These are phyloP conservation scores for Tillandsia leiboldiana DNA, from an alignment of 176 grass and related monocot genomes.

Conservation along the genomic window DNA sequence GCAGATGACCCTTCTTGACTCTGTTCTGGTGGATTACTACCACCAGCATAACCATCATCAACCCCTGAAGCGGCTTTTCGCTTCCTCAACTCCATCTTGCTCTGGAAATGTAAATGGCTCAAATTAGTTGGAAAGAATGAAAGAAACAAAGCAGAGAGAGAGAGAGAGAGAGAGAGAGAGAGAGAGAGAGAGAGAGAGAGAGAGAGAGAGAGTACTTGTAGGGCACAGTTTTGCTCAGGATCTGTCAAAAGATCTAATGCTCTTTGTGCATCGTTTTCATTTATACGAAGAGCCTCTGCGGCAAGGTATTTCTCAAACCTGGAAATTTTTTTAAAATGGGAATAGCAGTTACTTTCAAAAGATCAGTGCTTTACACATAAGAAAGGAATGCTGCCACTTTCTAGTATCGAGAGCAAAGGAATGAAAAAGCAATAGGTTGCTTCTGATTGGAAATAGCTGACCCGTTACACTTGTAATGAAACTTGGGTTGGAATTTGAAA, in stretches of 20 bases:
- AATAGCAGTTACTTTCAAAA: neutral
- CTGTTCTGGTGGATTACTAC: slow-evolving; percentile 8
- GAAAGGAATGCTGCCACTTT: too few species aligned
- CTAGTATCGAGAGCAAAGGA: too few species aligned
- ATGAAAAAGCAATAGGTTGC: too few species aligned
- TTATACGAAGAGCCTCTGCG: slow-evolving; percentile 70
- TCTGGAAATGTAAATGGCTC: slow-evolving; percentile 19
- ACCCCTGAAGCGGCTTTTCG: slow-evolving; percentile 4
- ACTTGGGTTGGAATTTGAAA: slow-evolving; percentile 2
- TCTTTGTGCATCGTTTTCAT: slow-evolving; percentile 79
- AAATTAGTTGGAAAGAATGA: slow-evolving; percentile 18
- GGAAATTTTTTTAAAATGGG: slow-evolving; percentile 1
- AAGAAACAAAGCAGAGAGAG: neutral
- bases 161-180: too few species aligned
- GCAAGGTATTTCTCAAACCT: slow-evolving; percentile 84
- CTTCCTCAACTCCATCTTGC: slow-evolving; percentile 49
- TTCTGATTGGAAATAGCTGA: neutral
- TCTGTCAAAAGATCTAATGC: slow-evolving; percentile 88
- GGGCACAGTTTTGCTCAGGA: slow-evolving; percentile 64
- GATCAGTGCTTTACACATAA: too few species aligned
- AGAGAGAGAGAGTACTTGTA: slow-evolving; percentile 53
- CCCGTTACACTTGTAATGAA: neutral
- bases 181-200: neutral
- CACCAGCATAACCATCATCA: slow-evolving; percentile 11
- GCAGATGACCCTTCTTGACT: slow-evolving; percentile 18